Evolutionary conservation across 208 protist genomes (phyloP).

Genomic region (Crithidia expoeki): DNA sequence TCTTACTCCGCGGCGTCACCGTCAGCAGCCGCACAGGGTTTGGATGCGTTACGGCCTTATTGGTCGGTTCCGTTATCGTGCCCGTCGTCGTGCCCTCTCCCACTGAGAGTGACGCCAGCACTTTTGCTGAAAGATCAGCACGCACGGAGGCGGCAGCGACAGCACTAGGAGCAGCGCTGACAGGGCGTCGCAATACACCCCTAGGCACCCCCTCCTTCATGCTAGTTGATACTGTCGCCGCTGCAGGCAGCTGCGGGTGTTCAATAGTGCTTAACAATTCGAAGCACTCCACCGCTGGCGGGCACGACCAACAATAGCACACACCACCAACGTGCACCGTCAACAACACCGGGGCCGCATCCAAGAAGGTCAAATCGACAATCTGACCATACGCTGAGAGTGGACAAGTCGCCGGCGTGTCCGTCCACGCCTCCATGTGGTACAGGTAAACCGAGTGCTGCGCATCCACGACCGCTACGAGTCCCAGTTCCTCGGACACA

Average conservation of each 20-base stretch:
- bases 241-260: conserved; percentile 18
- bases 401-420: conserved; percentile 16
- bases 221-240: neutral
- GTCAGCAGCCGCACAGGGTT: conserved; percentile 1
- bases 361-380: conserved; percentile 46
- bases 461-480: conserved; percentile 55
- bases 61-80: neutral
- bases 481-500: conserved; percentile 62
- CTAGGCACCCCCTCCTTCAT: neutral
- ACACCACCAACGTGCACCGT: conserved; percentile 49
- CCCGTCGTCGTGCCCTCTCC: neutral
- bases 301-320: conserved; percentile 58
- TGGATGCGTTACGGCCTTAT: neutral
- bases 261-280: conserved; percentile 34
- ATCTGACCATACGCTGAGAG: conserved; percentile 19
- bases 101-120: neutral
- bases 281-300: conserved; percentile 49
- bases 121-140: neutral
- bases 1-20: neutral
- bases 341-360: conserved; percentile 42
- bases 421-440: conserved; percentile 51
- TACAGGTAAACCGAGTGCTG: conserved; percentile 42
- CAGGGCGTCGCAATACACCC: neutral
- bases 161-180: no score
- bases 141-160: no score